Percentiles rank a stretch among this genome's conserved stretches.
These are phyloP conservation scores for Peniophora sp. DNA, from an alignment of 1,284 basidiomycete genomes.

Conservation along the genomic window DNA sequence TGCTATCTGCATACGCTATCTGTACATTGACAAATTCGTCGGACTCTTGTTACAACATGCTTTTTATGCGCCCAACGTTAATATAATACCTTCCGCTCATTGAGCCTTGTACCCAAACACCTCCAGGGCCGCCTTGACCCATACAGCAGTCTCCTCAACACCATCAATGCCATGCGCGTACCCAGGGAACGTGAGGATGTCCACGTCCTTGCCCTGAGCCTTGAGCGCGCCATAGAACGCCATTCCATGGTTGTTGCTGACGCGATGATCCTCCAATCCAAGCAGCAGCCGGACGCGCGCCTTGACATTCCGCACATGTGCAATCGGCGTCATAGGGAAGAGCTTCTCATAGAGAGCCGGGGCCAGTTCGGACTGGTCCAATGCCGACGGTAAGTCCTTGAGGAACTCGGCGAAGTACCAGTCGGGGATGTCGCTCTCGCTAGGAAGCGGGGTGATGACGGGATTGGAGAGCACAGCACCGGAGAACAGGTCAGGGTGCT, in stretches of 20 bases:
- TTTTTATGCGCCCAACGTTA: not conserved
- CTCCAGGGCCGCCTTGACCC: not conserved
- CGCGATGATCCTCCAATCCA: constrained; percentile 55
- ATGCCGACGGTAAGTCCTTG: constrained; percentile 28
- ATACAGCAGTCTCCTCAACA: constrained; percentile 29
- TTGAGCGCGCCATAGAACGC: constrained; percentile 61
- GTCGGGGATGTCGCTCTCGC: constrained; percentile 62
- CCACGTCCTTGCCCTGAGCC: constrained; percentile 35
- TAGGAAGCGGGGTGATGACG: constrained; percentile 54
- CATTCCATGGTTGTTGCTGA: constrained; percentile 55
- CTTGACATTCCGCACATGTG: constrained; percentile 41
- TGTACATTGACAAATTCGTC: not conserved
- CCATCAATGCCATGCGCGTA: constrained; percentile 59
- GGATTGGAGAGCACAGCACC: constrained; percentile 64
- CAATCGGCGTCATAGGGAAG: constrained; percentile 49
- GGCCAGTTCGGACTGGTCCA: constrained; percentile 25
- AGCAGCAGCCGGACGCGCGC: constrained; percentile 52
- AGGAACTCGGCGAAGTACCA: constrained; percentile 64
- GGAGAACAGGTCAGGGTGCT: constrained; percentile 51
- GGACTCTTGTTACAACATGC: not conserved
- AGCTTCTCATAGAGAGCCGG: constrained; percentile 37
- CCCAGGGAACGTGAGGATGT: constrained; percentile 56
- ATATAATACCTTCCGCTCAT: too few species aligned
- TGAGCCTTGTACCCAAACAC: not conserved
- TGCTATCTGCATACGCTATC: too few species aligned